These are phyloP conservation scores for Rugosomyces carneus DNA, from an alignment of 1,284 basidiomycete genomes.

Conservation along the genomic window DNA sequence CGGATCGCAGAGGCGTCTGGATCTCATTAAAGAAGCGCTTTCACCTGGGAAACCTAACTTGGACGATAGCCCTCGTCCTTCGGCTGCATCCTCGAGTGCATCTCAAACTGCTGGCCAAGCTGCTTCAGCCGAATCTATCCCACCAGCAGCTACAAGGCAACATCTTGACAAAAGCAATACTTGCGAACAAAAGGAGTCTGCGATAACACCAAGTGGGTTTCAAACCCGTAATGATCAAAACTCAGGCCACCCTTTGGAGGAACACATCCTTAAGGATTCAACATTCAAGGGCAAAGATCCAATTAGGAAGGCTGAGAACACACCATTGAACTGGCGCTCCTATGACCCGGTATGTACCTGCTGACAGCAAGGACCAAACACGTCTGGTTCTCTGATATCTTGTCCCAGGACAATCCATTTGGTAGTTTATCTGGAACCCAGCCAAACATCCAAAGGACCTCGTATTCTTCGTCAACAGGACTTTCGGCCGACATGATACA, in stretches of 20 bases:
- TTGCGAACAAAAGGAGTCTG: neutral
- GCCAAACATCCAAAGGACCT: slow-evolving; percentile 5
- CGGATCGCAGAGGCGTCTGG: slow-evolving; percentile 9
- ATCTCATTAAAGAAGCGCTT: slow-evolving; percentile 4
- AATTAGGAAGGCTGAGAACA: neutral
- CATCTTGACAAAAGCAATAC: neutral
- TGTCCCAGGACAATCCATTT: slow-evolving; percentile 12
- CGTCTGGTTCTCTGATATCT: neutral
- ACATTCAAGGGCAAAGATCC: neutral
- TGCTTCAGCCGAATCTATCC: neutral
- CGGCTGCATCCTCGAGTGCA: neutral
- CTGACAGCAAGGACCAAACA: neutral
- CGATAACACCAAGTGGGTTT: neutral
- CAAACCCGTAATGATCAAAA: neutral
- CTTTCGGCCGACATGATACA: slow-evolving; percentile 18
- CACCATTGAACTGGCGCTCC: slow-evolving; percentile 1
- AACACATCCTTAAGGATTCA: neutral
- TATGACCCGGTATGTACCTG: slow-evolving; percentile 10
- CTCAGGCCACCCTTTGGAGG: neutral
- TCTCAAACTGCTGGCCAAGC: neutral
- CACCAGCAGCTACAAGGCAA: neutral
- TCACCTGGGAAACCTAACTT: neutral
- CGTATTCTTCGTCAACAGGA: slow-evolving; percentile 2
- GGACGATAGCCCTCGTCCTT: neutral
- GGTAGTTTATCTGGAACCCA: slow-evolving; percentile 3